Percentiles rank a stretch among this genome's conserved stretches.
Conservation (phyloP, 495 filamentous ascomycete genomes). For the Pyrenula aspistea region DNA sequence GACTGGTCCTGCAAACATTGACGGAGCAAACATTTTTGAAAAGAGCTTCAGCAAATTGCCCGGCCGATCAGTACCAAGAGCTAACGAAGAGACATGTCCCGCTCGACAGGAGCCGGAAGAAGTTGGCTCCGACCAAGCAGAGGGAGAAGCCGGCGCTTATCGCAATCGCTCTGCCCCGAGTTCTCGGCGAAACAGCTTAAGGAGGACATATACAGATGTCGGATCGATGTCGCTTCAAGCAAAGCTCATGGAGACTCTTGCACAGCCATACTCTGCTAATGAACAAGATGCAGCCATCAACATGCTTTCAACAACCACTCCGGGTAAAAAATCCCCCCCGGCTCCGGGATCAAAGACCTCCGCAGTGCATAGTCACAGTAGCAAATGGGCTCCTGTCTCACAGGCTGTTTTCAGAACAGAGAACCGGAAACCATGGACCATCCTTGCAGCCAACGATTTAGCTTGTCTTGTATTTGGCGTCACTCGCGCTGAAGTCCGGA, state of each 20-base stretch:
- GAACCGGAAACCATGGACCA: slow-evolving; percentile 80
- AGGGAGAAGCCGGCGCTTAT: neutral
- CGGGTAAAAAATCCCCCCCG: slow-evolving; percentile 25
- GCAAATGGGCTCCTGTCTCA: slow-evolving; percentile 78
- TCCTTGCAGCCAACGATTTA: slow-evolving; percentile 91
- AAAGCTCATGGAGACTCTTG: slow-evolving; percentile 79
- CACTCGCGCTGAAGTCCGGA: slow-evolving; percentile 83
- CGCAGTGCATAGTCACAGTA: slow-evolving; percentile 66
- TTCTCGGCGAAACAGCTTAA: slow-evolving; percentile 60
- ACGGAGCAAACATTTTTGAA: slow-evolving; percentile 69
- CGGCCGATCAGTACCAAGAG: neutral
- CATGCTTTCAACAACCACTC: slow-evolving; percentile 29
- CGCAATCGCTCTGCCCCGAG: slow-evolving; percentile 19
- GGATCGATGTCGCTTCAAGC: slow-evolving; percentile 57
- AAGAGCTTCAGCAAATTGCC: slow-evolving; percentile 20
- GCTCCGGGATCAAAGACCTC: slow-evolving; percentile 5
- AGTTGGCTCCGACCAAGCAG: neutral
- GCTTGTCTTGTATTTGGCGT: slow-evolving; percentile 94
- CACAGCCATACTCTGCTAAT: slow-evolving; percentile 55
- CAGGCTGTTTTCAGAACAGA: slow-evolving; percentile 97
- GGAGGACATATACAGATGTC: slow-evolving; percentile 79
- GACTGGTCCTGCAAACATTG: slow-evolving; percentile 61
- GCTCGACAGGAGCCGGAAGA: neutral
- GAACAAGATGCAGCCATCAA: slow-evolving; percentile 26
- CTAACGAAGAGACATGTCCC: neutral